A percentile compares a stretch with the other conserved stretches of the same genome.
Evolutionary conservation across 805 yeast species (phyloP).

Genomic region (Teunomyces kruisii): DNA sequence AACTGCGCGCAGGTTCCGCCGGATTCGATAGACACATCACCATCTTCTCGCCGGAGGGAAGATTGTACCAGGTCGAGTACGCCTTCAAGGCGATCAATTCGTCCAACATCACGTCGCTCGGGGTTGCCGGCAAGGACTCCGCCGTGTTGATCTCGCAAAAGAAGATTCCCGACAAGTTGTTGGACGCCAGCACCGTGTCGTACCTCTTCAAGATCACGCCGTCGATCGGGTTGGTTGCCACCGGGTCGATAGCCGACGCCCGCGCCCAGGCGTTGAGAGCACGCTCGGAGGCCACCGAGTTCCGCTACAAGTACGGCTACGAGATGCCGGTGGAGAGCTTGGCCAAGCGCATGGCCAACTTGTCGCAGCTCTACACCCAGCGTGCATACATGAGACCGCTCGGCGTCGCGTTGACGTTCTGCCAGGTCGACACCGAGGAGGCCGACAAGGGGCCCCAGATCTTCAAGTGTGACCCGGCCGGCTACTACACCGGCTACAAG

Average conservation of each 20-base stretch:
- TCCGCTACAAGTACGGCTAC: conserved; percentile 90
- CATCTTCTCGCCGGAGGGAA: conserved; percentile 97
- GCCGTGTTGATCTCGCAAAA: conserved; percentile 91
- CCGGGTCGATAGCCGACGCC: conserved; percentile 96
- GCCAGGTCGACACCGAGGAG: conserved; percentile 57
- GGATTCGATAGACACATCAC: conserved; percentile 99
- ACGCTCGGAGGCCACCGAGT: conserved; percentile 93
- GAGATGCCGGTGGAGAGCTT: conserved; percentile 94
- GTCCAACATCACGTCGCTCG: conserved; percentile 86
- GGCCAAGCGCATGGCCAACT: conserved; percentile 93
- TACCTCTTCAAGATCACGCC: conserved; percentile 82
- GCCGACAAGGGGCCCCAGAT: conserved; percentile 89
- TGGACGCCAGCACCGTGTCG: conserved; percentile 84
- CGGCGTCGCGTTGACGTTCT: conserved; percentile 89
- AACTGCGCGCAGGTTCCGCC: conserved; percentile 60
- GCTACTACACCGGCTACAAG: conserved; percentile 85
- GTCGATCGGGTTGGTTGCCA: conserved; percentile 83
- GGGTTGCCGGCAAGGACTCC: conserved; percentile 80
- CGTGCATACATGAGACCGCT: conserved; percentile 98
- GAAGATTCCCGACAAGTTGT: conserved; percentile 91
- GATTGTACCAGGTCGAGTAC: conserved; percentile 95
- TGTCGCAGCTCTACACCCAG: conserved; percentile 94
- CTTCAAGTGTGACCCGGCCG: conserved; percentile 96
- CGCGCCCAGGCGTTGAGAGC: conserved; percentile 88
- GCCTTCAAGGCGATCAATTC: conserved; percentile 97